Percentiles rank a stretch among this genome's conserved stretches.
Evolutionary conservation across 257 asterid genomes (phyloP).

Genomic region (Salvia miltiorrhiza): DNA sequence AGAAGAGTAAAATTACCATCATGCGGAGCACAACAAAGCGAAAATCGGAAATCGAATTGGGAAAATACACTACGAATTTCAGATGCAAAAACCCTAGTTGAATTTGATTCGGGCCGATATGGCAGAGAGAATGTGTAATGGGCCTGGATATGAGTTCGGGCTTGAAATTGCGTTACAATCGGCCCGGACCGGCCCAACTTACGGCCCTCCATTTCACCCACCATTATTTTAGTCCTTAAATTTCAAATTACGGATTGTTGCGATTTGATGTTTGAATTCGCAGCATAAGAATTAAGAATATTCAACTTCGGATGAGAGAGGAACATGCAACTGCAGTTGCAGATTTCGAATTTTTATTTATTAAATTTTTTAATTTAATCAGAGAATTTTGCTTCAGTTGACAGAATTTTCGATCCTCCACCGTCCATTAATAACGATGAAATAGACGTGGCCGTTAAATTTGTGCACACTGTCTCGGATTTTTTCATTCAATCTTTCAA

Average conservation of each 20-base stretch:
- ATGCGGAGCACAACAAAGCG: constrained; percentile 4
- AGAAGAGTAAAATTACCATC: constrained; percentile 13
- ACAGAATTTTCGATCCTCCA: neutral
- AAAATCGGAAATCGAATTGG: constrained; percentile 18
- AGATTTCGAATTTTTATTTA: too few species aligned
- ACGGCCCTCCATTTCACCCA: constrained; percentile 10
- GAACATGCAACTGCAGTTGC: too few species aligned
- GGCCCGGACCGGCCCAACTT: constrained; percentile 46
- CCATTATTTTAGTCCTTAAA: neutral
- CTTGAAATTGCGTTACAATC: constrained; percentile 8
- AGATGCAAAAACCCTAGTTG: constrained; percentile 30
- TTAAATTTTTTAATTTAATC: too few species aligned
- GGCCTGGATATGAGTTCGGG: constrained; percentile 34
- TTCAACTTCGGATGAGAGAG: neutral
- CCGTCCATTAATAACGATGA: neutral
- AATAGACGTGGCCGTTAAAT: neutral
- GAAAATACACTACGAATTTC: neutral
- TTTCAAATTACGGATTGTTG: neutral
- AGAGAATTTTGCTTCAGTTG: too few species aligned
- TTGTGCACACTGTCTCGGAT: neutral
- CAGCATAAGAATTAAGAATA: neutral
- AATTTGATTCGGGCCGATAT: constrained; percentile 30
- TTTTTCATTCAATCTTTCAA: too few species aligned
- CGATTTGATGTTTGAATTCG: neutral
- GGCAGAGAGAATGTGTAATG: constrained; percentile 22